Percentiles rank a stretch among this genome's conserved stretches.
Conservation (phyloP, 2,329 filamentous ascomycete genomes). For the Fusarium subtropicale region DNA sequence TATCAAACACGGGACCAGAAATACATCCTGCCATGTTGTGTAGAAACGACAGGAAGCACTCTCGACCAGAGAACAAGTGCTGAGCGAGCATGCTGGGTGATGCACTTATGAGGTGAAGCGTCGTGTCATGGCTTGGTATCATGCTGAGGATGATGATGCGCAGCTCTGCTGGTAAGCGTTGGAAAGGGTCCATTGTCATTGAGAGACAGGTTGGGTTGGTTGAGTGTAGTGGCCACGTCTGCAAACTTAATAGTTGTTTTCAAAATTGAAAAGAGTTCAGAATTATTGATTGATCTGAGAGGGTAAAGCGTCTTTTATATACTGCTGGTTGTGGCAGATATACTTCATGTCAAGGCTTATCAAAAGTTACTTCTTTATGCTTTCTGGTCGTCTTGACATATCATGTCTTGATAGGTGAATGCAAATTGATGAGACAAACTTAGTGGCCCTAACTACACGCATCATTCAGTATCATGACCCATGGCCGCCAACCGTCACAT, state of each 20-base stretch:
- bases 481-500: not conserved
- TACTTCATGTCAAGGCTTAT: rapidly evolving
- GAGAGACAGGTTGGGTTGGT: not conserved
- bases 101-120: not conserved
- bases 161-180: not conserved
- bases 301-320: not conserved
- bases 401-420: too few relatives aligned
- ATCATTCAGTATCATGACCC: not conserved
- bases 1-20: rapidly evolving
- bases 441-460: not conserved
- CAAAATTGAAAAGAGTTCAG: not conserved
- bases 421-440: too few relatives aligned
- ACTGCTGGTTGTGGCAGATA: too few relatives aligned
- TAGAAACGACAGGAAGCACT: not conserved
- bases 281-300: not conserved
- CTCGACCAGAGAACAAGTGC: not conserved
- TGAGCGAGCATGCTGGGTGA: not conserved
- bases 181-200: not conserved
- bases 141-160: not conserved
- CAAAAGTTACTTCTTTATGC: not conserved
- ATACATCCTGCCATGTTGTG: not conserved
- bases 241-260: not conserved
- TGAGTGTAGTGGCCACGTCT: rapidly evolving
- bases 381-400: not conserved
- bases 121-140: not conserved